phyloP scores from a whole-genome alignment of 2,329 filamentous ascomycete species.

The Cercospora zeina region DNA sequence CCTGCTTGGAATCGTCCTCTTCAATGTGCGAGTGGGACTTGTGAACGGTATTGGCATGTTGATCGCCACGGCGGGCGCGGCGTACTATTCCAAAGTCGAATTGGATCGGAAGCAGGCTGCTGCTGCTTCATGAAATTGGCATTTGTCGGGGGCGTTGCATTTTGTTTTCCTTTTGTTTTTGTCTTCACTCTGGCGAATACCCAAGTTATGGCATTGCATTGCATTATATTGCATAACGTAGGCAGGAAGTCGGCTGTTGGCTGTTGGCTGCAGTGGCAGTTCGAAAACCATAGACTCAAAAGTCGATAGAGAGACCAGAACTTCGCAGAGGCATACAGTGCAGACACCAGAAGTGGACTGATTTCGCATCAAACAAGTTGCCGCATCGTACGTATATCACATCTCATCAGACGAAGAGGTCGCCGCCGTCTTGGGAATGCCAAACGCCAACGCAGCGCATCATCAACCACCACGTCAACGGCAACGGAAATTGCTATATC shows the following conservation, averaged over 20 bases:
- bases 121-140: constrained; percentile 9
- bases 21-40: constrained; percentile 39
- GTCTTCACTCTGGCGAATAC: neutral
- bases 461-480: too few relatives aligned
- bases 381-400: neutral
- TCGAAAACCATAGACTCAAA: neutral
- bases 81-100: constrained; percentile 60
- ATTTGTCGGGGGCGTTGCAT: neutral
- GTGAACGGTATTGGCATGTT: constrained; percentile 57
- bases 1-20: constrained; percentile 42
- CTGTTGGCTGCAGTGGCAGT: neutral
- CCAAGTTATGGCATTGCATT: constrained; percentile 3
- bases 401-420: neutral
- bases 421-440: too few relatives aligned
- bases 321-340: neutral
- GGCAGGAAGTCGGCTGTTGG: too few relatives aligned
- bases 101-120: constrained; percentile 49
- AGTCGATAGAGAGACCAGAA: constrained; percentile 3
- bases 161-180: neutral
- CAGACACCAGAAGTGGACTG: neutral
- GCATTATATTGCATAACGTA: neutral
- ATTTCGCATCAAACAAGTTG: neutral
- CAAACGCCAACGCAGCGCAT: neutral
- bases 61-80: constrained; percentile 58
- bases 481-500: too few relatives aligned